These are phyloP conservation scores for Capronia epimyces DNA, from an alignment of 2,329 filamentous ascomycete species.

Conservation along the genomic window DNA sequence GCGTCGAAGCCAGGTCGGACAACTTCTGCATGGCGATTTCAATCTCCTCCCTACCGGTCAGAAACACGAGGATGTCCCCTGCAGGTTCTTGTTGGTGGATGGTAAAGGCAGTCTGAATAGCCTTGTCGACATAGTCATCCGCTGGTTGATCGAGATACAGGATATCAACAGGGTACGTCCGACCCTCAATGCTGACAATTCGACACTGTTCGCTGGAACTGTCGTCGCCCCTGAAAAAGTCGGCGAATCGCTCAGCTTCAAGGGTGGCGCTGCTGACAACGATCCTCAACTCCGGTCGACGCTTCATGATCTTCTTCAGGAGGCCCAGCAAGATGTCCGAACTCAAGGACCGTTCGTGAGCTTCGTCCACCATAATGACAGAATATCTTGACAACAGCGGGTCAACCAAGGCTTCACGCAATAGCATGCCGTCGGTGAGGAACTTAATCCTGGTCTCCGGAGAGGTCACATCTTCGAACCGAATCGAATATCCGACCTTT, in stretches of 20 bases:
- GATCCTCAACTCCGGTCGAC: conserved; percentile 73
- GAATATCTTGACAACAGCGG: conserved; percentile 86
- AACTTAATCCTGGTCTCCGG: conserved; percentile 86
- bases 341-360: conserved; percentile 87
- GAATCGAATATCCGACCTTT: conserved; percentile 87
- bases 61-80: conserved; percentile 84
- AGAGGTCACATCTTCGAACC: conserved; percentile 86
- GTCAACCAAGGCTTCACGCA: conserved; percentile 88
- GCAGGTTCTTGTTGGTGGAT: conserved; percentile 76
- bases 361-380: conserved; percentile 96
- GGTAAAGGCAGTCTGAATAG: conserved; percentile 76
- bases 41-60: conserved; percentile 91
- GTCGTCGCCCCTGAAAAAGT: conserved; percentile 59
- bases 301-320: conserved; percentile 81
- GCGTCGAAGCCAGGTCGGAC: conserved; percentile 61
- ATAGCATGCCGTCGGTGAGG: conserved; percentile 83
- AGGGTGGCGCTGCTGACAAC: conserved; percentile 91
- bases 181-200: conserved; percentile 80
- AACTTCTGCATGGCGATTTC: conserved; percentile 75
- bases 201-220: conserved; percentile 43
- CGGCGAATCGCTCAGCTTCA: conserved; percentile 77
- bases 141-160: conserved; percentile 72
- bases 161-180: conserved; percentile 81
- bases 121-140: conserved; percentile 80
- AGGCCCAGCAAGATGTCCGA: conserved; percentile 86